Conservation (phyloP, 331 rosid species). For the Telfairia occidentalis region DNA sequence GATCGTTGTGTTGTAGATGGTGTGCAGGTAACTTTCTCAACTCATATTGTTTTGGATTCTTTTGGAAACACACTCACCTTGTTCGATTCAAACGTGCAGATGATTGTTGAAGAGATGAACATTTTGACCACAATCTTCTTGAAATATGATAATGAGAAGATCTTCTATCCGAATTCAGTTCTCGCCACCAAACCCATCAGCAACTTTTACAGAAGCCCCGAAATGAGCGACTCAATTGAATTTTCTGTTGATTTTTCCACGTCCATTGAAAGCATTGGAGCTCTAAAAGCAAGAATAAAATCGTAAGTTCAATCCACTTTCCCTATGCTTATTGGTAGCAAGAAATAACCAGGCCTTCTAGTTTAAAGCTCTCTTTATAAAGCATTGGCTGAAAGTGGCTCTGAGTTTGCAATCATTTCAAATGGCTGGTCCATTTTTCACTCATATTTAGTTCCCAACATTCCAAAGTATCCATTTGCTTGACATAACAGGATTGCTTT, state of each 20-base stretch:
- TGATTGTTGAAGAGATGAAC: slow-evolving; percentile 92
- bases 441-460: not conserved
- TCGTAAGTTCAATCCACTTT: slow-evolving; percentile 23
- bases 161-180: slow-evolving; percentile 72
- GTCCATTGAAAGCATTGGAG: slow-evolving; percentile 48
- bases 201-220: slow-evolving; percentile 81
- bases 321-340: not conserved
- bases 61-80: not conserved
- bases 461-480: not conserved
- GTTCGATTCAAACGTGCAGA: slow-evolving; percentile 28
- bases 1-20: slow-evolving; percentile 87
- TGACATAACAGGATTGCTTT: not conserved
- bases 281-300: slow-evolving; percentile 49
- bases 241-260: slow-evolving; percentile 59
- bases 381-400: not conserved
- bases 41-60: not conserved
- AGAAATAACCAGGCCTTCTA: not conserved
- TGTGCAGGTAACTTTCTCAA: slow-evolving; percentile 48
- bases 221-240: slow-evolving; percentile 62
- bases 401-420: not conserved
- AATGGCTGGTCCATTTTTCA: not conserved
- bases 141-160: slow-evolving; percentile 72
- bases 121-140: slow-evolving; percentile 66
- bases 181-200: slow-evolving; percentile 65
- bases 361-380: not conserved